Conservation (phyloP, 176 grass and related monocot genomes). For the Cenchrus purpureus region DNA sequence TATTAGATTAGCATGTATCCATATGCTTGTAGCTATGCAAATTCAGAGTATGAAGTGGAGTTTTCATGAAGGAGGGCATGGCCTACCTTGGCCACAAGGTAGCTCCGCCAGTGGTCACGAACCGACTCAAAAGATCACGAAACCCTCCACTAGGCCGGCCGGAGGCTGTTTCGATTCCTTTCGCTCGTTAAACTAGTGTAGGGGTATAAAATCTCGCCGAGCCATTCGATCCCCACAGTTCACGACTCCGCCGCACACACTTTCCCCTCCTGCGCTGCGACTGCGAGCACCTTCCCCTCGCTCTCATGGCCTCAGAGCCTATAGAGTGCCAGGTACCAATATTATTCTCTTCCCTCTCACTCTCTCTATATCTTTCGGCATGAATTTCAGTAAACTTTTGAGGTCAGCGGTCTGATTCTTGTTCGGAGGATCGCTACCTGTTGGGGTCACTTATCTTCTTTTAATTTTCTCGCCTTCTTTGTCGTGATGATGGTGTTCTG, state of each 20-base stretch:
- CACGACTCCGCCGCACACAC: conserved; percentile 42
- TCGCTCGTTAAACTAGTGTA: conserved; percentile 40
- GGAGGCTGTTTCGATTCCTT: conserved; percentile 29
- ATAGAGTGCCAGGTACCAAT: conserved; percentile 51
- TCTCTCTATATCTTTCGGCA: not conserved
- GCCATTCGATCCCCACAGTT: conserved; percentile 31
- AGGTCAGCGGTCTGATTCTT: not conserved
- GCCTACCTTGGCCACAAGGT: too few relatives aligned
- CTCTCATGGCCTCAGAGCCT: conserved; percentile 60
- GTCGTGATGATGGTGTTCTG: not conserved
- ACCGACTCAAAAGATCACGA: conserved; percentile 29
- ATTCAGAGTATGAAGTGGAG: too few relatives aligned
- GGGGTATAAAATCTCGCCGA: conserved; percentile 41
- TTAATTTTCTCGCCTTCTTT: not conserved
- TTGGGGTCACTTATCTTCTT: not conserved
- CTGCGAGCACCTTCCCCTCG: conserved; percentile 21
- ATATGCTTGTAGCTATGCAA: too few relatives aligned
- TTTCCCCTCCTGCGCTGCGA: conserved; percentile 38
- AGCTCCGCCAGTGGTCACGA: too few relatives aligned
- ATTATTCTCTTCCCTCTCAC: not conserved
- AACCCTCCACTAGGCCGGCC: conserved; percentile 15
- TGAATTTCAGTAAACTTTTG: not conserved
- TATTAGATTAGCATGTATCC: too few relatives aligned
- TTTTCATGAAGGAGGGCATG: too few relatives aligned
- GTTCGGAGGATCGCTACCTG: not conserved